Base-by-base conservation (phyloP, 2,329 filamentous ascomycete genomes). In the Botrytis medusae region DNA sequence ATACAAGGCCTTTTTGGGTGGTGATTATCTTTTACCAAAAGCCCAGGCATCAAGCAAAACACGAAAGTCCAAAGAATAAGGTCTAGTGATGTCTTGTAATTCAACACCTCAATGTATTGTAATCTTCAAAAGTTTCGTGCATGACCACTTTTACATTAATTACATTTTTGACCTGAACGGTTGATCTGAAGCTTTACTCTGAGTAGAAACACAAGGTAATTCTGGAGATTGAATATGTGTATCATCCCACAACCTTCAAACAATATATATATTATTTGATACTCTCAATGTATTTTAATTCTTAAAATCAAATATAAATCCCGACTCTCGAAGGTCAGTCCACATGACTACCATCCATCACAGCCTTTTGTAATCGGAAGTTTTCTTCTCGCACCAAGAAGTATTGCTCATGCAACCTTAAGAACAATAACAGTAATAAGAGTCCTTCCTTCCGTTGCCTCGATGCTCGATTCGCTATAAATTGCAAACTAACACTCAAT, bases 1-100 rank as follows among this genome's bases (percentile, higher is more conserved):
- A 4, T 77, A 73, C 5, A 75, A 77, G 51, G 77, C 77, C 29
- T 34, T 77, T 2, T 70, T 75, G 40, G 78, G 78, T 3, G 76
- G 78, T 37, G 77, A 80, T 71, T 80, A 80, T 74, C 70, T 80
- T 32, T 72, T 80, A n/a, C 73, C 77, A 4, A 76, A 71, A 14
- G 46, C 22, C 6, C n/a, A 22, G 2, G 42, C 8, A 44, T 63
- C 37, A 22, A 42, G 18, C 9, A 63, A 44, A 63, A 63, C 25
- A 32, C 25, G 2, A 10, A 42, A 62, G 18, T 20, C 12, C 4
- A 63, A 63, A 63, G 25, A 44, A 0, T 63, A 44, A 14, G 25
- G 25, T 42, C 25, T 29, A 44, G 14, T 63, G 37, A 63, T 29
- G 61, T 4, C 40, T 63, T 5, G 0, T n/a, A 54, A 16, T n/a